Conservation (phyloP, 805 yeast genomes). For the Diddensiella caesifluorescens region DNA sequence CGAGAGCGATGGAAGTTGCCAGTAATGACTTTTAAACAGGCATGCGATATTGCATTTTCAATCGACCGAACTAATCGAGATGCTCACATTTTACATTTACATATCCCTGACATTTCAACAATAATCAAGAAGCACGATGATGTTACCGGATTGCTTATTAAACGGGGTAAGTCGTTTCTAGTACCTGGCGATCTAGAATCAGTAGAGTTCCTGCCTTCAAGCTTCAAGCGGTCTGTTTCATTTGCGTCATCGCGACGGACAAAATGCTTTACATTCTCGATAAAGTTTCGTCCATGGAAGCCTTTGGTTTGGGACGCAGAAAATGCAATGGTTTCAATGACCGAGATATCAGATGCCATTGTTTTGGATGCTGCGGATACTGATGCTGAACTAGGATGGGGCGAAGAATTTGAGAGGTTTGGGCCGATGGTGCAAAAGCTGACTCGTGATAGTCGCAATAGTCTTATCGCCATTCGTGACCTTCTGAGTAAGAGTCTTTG, state of each 20-base stretch:
- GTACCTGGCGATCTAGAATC: neutral
- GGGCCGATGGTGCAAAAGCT: neutral
- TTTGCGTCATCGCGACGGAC: conserved; percentile 1
- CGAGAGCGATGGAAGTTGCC: neutral
- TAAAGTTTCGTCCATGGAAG: conserved; percentile 10
- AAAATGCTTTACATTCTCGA: conserved; percentile 14
- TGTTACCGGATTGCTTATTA: neutral
- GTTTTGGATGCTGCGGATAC: conserved; percentile 2
- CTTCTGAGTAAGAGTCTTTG: conserved; percentile 11
- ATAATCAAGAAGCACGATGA: neutral
- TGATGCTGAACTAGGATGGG: conserved; percentile 7
- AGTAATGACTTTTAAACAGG: neutral
- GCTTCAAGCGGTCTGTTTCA: neutral
- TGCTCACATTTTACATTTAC: conserved; percentile 10
- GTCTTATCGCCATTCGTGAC: neutral
- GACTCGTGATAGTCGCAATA: neutral
- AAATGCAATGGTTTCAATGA: neutral
- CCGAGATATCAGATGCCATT: neutral
- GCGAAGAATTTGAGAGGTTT: neutral
- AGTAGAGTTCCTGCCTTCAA: conserved; percentile 5
- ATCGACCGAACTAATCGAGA: conserved; percentile 6
- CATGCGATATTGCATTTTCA: conserved; percentile 16
- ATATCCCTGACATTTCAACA: conserved; percentile 14
- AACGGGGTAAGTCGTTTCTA: conserved; percentile 8
- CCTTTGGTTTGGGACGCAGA: conserved; percentile 1